phyloP scores from a whole-genome alignment of 495 filamentous ascomycete species.

The Annulohypoxylon moriforme region DNA sequence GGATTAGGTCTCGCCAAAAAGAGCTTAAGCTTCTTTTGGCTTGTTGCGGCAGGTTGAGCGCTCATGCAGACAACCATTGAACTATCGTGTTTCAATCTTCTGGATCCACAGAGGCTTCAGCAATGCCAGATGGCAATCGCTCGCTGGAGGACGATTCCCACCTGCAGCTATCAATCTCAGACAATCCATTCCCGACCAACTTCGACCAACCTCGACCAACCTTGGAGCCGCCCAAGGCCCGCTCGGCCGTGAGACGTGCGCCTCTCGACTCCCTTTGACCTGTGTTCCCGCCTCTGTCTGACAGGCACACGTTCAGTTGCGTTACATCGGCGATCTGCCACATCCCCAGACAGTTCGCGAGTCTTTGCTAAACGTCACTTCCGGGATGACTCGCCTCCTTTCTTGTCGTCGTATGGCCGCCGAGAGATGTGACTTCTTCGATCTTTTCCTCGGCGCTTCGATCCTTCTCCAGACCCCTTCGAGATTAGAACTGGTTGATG shows the following conservation, averaged over 20 bases:
- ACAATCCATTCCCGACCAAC: slow-evolving; percentile 43
- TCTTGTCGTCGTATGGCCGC: slow-evolving; percentile 47
- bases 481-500: slow-evolving; percentile 64
- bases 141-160: slow-evolving; percentile 56
- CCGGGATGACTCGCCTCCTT: slow-evolving; percentile 45
- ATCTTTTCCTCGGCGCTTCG: slow-evolving; percentile 45
- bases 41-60: slow-evolving; percentile 39
- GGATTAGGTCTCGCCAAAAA: slow-evolving; percentile 36
- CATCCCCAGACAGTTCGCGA: slow-evolving; percentile 43
- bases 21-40: slow-evolving; percentile 42
- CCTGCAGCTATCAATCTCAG: slow-evolving; percentile 47
- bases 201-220: slow-evolving; percentile 33
- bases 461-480: slow-evolving; percentile 51
- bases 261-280: slow-evolving; percentile 32
- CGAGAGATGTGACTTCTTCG: slow-evolving; percentile 46
- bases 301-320: slow-evolving; percentile 35
- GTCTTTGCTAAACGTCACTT: slow-evolving; percentile 40
- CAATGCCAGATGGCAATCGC: slow-evolving; percentile 62
- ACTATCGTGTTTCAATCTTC: slow-evolving; percentile 46
- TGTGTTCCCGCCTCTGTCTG: slow-evolving; percentile 40
- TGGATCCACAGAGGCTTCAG: slow-evolving; percentile 50
- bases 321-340: slow-evolving; percentile 42
- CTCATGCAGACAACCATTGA: slow-evolving; percentile 45
- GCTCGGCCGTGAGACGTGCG: slow-evolving; percentile 42
- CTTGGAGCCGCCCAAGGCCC: slow-evolving; percentile 43